Evolutionary conservation across 192 early-diverging fungal genomes (phyloP), one percentile per base, ranked within the genome.

Genomic region (Podila epicladia): DNA sequence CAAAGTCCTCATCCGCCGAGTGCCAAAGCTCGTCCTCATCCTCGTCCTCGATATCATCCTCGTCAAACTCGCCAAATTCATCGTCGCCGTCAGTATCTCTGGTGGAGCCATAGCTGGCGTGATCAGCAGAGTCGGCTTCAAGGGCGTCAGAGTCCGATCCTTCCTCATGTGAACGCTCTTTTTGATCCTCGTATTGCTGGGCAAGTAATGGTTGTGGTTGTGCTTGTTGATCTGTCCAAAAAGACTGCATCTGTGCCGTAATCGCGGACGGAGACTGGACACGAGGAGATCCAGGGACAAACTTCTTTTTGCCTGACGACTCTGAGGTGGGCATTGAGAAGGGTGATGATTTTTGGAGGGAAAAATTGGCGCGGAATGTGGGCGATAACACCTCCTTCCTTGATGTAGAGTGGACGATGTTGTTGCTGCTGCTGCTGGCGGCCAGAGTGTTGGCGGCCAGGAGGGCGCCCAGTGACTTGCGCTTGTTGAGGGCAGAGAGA

Each of bases 391-490:
- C 71, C 19, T 80, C 77, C 5, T 72, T 72, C 22, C 71, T 71
- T 9, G 75, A 33, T 12, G 64, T 53, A 28, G 65, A 22, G 22
- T 71, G 58, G 55, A 80, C 73, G 33, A 80, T 73, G 58, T 51
- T 73, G 35, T 73, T 80, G 49, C 35, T 73, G 67, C 66, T 80
- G 58, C 62, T 80, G 58, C 77, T 80, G 19, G 77, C 77, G 22
- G 77, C 77, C 17, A 80, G 67, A 5, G 77, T 80, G 58, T 80
- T 80, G 71, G 77, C 77, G 32, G 77, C 77, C 65, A 80, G 53
- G n/a, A 80, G 77, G 9, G 77, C 77, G 17, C 77, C 77, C 5
- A 80, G 57, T 3, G 77, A 80, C 62, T 80, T 80, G 26, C 77
- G 45, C 51, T 80, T 80, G 58, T 80, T 80, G 59, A 80, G 55